Percentiles rank a stretch among this genome's conserved stretches.
phyloP scores from a whole-genome alignment of 306 rosid genomes.

The Biancaea sappan region DNA sequence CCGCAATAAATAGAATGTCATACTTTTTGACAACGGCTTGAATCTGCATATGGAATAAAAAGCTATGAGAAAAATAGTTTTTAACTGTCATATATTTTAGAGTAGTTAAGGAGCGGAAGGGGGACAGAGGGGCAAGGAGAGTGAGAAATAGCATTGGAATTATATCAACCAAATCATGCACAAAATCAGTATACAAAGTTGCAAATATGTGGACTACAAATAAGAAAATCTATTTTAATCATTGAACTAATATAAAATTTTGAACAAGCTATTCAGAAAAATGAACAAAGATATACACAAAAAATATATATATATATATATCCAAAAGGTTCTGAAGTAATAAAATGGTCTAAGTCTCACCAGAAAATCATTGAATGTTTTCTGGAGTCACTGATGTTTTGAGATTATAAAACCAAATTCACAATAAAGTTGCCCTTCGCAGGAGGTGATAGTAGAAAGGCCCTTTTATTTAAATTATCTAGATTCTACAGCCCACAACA shows the following conservation, averaged over 20 bases:
- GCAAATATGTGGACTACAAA: neutral
- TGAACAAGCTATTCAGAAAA: slow-evolving; percentile 14
- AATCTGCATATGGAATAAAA: slow-evolving; percentile 58
- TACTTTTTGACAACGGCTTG: slow-evolving; percentile 93
- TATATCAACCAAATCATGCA: slow-evolving; percentile 12
- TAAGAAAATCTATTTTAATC: neutral
- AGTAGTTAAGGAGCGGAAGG: neutral
- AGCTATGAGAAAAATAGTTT: neutral
- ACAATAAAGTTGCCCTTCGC: neutral
- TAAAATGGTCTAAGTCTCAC: neutral
- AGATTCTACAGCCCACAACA: neutral
- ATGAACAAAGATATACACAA: neutral
- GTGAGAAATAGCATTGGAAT: neutral
- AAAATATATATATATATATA: no score
- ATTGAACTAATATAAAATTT: neutral
- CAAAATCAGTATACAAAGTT: neutral
- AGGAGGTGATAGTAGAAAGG: neutral
- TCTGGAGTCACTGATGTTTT: neutral
- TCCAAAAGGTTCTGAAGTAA: neutral
- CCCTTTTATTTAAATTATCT: neutral
- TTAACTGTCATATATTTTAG: neutral
- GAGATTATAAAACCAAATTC: neutral
- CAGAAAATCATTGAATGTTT: neutral
- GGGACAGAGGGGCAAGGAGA: neutral
- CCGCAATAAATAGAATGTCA: slow-evolving; percentile 94